Percentiles rank a stretch among this genome's conserved stretches.
These are phyloP conservation scores for Dipodascus albidus DNA, from an alignment of 805 yeast genomes.

Conservation along the genomic window DNA sequence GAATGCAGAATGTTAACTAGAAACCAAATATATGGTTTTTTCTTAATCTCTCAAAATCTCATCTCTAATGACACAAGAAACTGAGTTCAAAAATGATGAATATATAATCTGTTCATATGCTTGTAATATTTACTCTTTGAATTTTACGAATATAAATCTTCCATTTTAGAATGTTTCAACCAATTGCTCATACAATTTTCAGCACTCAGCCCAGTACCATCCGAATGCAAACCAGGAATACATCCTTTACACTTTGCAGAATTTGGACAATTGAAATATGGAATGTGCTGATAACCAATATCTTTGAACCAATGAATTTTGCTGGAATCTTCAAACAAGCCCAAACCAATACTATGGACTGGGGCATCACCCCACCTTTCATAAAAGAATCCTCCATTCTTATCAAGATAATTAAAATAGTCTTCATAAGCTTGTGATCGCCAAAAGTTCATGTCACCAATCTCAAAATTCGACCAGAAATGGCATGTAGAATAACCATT, in stretches of 20 bases:
- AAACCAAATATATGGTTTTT: no score
- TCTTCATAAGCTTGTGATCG: slow-evolving; percentile 53
- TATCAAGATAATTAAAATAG: slow-evolving; percentile 55
- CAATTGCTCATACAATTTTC: slow-evolving; percentile 72
- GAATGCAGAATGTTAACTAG: no score
- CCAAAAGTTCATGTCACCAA: slow-evolving; percentile 73
- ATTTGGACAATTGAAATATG: slow-evolving; percentile 62
- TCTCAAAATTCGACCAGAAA: slow-evolving; percentile 86
- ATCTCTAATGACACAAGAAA: no score
- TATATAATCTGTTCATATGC: no score
- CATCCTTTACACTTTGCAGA: slow-evolving; percentile 42
- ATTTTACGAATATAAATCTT: neutral
- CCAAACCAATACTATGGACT: slow-evolving; percentile 68
- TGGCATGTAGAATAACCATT: slow-evolving; percentile 60
- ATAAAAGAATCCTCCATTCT: slow-evolving; percentile 71
- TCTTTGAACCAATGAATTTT: slow-evolving; percentile 82
- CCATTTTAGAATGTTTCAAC: slow-evolving; percentile 22
- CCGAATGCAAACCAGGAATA: slow-evolving; percentile 41
- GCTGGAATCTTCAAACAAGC: slow-evolving; percentile 55
- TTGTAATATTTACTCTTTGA: no score
- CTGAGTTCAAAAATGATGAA: no score
- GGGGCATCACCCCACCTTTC: slow-evolving; percentile 96
- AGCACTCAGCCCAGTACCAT: slow-evolving; percentile 38
- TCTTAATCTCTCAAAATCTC: no score
- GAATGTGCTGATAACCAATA: slow-evolving; percentile 67